Evolutionary conservation across 441 rosid species (phyloP).

Genomic region (Brassica balearica): DNA sequence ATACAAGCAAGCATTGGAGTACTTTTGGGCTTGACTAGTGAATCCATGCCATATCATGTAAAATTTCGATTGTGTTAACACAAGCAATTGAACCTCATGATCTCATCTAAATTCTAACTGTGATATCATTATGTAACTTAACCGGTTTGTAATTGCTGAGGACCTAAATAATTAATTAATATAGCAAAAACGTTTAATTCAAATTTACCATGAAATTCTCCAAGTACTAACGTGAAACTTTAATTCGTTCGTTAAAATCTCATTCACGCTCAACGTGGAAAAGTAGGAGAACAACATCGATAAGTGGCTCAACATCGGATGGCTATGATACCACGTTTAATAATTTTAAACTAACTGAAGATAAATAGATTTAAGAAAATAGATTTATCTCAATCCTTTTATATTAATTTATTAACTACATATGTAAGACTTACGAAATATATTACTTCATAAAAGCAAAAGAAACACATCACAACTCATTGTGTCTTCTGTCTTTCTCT

Average conservation of each 20-base stretch:
- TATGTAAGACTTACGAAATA: not conserved
- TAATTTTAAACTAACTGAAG: not conserved
- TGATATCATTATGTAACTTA: not conserved
- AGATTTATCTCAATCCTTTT: not conserved
- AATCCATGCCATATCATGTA: not conserved
- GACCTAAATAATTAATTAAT: not conserved
- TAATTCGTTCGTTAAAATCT: not conserved
- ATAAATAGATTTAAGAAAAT: not conserved
- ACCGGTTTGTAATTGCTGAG: not conserved
- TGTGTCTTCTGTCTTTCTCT: too few species aligned
- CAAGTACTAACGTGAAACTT: not conserved
- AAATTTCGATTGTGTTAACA: not conserved
- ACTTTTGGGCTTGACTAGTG: not conserved
- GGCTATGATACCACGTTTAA: not conserved
- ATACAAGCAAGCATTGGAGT: constrained; percentile 3
- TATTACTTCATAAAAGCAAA: not conserved
- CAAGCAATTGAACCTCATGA: not conserved
- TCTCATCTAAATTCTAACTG: not conserved
- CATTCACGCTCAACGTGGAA: not conserved
- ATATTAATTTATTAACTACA: not conserved
- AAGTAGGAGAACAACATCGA: not conserved
- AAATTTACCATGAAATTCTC: not conserved
- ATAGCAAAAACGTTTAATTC: too few species aligned
- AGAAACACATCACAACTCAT: not conserved
- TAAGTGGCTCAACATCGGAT: not conserved